phyloP scores from a whole-genome alignment of 352 stramenopile species.

The Globisporangium canariense region DNA sequence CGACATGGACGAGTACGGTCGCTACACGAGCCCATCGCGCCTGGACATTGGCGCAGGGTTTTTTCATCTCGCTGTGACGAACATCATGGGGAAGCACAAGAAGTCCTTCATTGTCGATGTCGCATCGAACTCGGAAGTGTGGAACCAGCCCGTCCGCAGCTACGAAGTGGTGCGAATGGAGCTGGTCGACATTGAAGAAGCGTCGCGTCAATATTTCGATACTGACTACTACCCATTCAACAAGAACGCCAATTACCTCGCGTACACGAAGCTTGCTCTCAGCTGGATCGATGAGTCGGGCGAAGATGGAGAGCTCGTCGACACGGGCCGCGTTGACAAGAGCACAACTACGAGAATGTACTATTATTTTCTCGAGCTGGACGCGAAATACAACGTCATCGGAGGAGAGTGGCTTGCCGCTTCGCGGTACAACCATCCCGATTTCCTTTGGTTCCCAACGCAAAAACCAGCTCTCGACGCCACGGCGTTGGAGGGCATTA shows the following conservation, averaged over 20 bases:
- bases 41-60: constrained; percentile 24
- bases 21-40: constrained; percentile 28
- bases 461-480: background rate
- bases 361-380: background rate
- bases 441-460: background rate
- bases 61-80: constrained; percentile 29
- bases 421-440: background rate
- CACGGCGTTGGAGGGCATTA: background rate
- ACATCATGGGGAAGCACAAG: constrained; percentile 25
- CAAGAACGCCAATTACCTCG: constrained; percentile 13
- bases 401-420: background rate
- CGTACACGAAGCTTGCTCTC: constrained; percentile 3
- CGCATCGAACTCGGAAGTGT: constrained; percentile 22
- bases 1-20: constrained; percentile 44
- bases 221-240: constrained; percentile 29
- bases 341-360: background rate
- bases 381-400: background rate
- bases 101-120: constrained; percentile 29
- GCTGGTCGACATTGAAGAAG: constrained; percentile 14
- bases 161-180: constrained; percentile 20
- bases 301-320: constrained; percentile 9
- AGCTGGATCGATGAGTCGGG: constrained; percentile 27
- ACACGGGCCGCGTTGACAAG: background rate
- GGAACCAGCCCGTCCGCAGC: constrained; percentile 28
- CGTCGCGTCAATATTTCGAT: constrained; percentile 20